phyloP scores from a whole-genome alignment of 2,329 filamentous ascomycete genomes.

The Claviceps purpurea region DNA sequence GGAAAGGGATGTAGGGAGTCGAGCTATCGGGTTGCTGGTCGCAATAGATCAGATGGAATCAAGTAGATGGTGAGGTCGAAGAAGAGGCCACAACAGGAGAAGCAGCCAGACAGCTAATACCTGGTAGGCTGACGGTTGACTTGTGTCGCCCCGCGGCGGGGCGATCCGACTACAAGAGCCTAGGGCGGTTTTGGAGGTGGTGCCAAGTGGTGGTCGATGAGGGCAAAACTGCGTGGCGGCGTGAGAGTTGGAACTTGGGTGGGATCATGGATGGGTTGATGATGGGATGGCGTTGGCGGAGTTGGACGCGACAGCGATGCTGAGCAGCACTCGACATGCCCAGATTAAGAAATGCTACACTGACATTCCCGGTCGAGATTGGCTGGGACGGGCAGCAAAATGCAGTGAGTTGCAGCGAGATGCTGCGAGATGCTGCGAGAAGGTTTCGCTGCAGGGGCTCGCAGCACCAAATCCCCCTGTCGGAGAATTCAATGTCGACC shows the following conservation, averaged over 20 bases:
- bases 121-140: background rate
- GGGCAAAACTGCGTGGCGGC: background rate
- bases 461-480: background rate
- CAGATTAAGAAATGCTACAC: slow-evolving; percentile 4
- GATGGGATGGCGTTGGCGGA: slow-evolving; percentile 6
- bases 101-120: background rate
- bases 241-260: background rate
- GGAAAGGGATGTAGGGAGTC: slow-evolving; percentile 1
- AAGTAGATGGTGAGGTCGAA: background rate
- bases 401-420: background rate
- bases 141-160: slow-evolving; percentile 13
- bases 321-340: slow-evolving; percentile 18
- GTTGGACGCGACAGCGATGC: slow-evolving; percentile 6
- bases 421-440: background rate
- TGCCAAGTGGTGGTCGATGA: slow-evolving; percentile 2
- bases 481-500: too few species aligned
- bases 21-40: background rate
- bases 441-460: background rate
- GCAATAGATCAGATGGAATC: background rate
- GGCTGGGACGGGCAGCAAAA: background rate
- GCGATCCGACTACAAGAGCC: slow-evolving; percentile 13
- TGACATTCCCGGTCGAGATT: background rate
- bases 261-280: background rate
- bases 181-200: slow-evolving; percentile 7
- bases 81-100: background rate